phyloP scores from a whole-genome alignment of 1,284 basidiomycete genomes.

The Apiotrichum gracile region DNA sequence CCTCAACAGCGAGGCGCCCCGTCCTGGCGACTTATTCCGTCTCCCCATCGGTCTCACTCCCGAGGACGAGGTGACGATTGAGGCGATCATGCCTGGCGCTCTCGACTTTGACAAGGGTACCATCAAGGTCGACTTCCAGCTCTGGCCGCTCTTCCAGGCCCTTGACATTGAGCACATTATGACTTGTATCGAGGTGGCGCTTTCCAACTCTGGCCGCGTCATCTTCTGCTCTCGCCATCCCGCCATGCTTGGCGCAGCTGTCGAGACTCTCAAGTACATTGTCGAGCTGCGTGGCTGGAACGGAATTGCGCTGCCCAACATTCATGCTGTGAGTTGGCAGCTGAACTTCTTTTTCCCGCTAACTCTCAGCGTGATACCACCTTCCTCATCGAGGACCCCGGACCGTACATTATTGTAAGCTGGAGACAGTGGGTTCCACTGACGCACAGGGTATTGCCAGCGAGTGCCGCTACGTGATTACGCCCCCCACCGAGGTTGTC shows the following conservation, averaged over 20 bases:
- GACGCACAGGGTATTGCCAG: constrained; percentile 62
- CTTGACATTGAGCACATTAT: constrained; percentile 90
- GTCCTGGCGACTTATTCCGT: constrained; percentile 61
- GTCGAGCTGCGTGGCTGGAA: constrained; percentile 92
- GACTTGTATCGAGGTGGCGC: constrained; percentile 84
- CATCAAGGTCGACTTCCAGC: constrained; percentile 61
- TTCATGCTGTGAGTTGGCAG: constrained; percentile 61
- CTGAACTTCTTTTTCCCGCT: background rate
- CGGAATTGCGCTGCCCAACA: constrained; percentile 74
- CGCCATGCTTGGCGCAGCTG: constrained; percentile 75
- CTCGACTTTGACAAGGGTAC: constrained; percentile 47
- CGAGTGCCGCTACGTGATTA: constrained; percentile 72
- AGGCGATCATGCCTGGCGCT: constrained; percentile 46
- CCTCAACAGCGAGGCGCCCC: constrained; percentile 63
- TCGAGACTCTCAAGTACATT: constrained; percentile 82
- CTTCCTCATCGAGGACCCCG: constrained; percentile 54
- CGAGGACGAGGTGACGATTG: constrained; percentile 33
- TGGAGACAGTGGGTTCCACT: background rate
- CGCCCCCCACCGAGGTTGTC: constrained; percentile 73
- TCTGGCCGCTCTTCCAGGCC: constrained; percentile 95
- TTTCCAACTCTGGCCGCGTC: constrained; percentile 85
- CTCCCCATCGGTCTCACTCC: constrained; percentile 24
- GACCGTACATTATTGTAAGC: constrained; percentile 71
- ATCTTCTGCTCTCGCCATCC: constrained; percentile 86
- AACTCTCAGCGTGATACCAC: constrained; percentile 29